phyloP scores from a whole-genome alignment of 1,284 basidiomycete genomes.

The Sporisorium exsertum region DNA sequence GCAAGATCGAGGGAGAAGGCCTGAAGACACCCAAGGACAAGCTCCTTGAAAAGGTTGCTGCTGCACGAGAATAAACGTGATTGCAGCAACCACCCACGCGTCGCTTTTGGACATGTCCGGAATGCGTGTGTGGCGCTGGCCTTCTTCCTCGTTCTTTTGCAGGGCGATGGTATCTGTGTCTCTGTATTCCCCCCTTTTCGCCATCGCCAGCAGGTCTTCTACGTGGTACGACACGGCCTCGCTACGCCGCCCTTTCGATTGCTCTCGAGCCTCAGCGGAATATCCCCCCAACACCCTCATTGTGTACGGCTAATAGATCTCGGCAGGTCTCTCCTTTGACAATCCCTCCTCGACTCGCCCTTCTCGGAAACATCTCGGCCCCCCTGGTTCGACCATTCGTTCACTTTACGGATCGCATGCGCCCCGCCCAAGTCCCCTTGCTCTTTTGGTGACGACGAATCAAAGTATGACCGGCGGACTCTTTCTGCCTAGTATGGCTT shows the following conservation, averaged over 20 bases:
- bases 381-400: not conserved
- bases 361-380: slow-evolving; percentile 12
- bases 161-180: slow-evolving; percentile 19
- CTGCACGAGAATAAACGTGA: slow-evolving; percentile 34
- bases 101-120: slow-evolving; percentile 14
- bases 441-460: not conserved
- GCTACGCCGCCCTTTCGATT: not conserved
- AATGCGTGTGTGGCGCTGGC: slow-evolving; percentile 15
- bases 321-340: slow-evolving; percentile 31
- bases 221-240: not conserved
- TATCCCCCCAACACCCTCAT: slow-evolving; percentile 4
- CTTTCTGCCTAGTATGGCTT: slow-evolving; percentile 11
- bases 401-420: slow-evolving; percentile 17
- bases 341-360: slow-evolving; percentile 5
- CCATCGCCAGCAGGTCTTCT: slow-evolving; percentile 15
- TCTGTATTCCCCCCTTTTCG: slow-evolving; percentile 26
- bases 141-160: slow-evolving; percentile 5
- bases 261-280: slow-evolving; percentile 34
- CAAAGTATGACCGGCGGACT: slow-evolving; percentile 19
- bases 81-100: slow-evolving; percentile 36
- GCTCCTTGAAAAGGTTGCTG: slow-evolving; percentile 66
- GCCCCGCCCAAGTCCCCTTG: not conserved
- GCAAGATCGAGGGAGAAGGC: slow-evolving; percentile 65
- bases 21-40: slow-evolving; percentile 66
- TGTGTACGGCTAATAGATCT: slow-evolving; percentile 36